Evolutionary conservation across 345 rosid species (phyloP).

Genomic region (Ceriops decandra): DNA sequence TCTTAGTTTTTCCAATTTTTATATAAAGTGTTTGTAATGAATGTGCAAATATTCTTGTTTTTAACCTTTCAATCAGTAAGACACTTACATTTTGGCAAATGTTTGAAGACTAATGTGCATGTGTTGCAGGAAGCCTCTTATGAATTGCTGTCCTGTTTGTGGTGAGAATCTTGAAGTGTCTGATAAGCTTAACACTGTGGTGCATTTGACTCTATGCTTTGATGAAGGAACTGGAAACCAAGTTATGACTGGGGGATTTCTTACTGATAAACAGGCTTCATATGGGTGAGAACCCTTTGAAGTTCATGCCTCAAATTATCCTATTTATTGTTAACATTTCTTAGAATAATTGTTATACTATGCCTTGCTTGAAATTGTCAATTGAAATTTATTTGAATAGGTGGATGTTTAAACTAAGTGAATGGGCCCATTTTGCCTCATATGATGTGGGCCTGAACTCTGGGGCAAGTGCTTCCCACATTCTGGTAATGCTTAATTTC

Average conservation of each 20-base stretch:
- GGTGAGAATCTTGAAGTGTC: constrained; percentile 67
- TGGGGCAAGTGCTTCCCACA: constrained; percentile 90
- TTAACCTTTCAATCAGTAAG: not conserved
- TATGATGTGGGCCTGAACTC: constrained; percentile 83
- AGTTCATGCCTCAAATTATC: not conserved
- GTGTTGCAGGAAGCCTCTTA: constrained; percentile 63
- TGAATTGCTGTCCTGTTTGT: constrained; percentile 84
- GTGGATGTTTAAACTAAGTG: constrained; percentile 95
- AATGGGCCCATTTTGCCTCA: constrained; percentile 85
- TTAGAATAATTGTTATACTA: constrained; percentile 1
- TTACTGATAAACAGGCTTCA: constrained; percentile 92
- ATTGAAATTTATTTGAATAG: constrained; percentile 30
- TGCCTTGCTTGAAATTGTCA: not conserved
- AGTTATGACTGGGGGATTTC: constrained; percentile 90
- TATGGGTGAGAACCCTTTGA: constrained; percentile 58
- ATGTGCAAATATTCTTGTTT: not conserved
- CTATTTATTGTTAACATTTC: not conserved
- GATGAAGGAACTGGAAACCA: constrained; percentile 97
- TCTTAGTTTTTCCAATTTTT: not conserved
- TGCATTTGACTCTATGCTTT: constrained; percentile 88
- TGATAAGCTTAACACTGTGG: constrained; percentile 75
- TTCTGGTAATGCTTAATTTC: constrained; percentile 52
- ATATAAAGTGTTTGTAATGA: not conserved
- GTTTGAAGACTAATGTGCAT: not conserved
- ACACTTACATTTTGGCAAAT: not conserved